Evolutionary conservation across 192 early-diverging fungal genomes (phyloP), one percentile per base, ranked within the genome.

Genomic region (Rhizophagus clarus): DNA sequence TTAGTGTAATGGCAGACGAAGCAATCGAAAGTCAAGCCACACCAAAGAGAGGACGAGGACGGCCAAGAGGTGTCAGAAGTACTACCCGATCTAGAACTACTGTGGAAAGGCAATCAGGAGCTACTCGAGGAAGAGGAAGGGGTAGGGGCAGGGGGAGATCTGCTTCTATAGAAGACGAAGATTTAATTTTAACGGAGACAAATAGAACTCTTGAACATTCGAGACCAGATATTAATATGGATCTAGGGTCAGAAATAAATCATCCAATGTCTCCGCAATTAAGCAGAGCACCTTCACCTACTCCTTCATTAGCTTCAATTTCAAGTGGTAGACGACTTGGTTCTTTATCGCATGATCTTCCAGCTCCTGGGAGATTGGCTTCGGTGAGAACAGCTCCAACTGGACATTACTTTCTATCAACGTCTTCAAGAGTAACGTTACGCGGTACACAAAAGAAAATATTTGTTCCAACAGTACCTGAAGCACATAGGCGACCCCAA

Each of bases 401-500:
- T 31, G 62, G 74, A 31, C 74, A 64, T 62, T 64, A 72, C 24
- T 72, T 72, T 72, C 22, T 72, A 72, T 45, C 71, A 72, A 72
- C 71, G 15, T 72, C 71, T 56, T 72, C 71, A 72, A 72, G 71
- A 29, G 71, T 72, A 17, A 72, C 71, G 15, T 29, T 72, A 29
- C 71, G 71, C 51, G 71, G 71, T 29, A 72, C 71, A 24, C 71
- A 72, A 51, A 45, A 34, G 28, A 72, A 49, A 45, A 72, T 15
- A 26, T 72, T 72, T 49, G 71, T 72, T 20, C 71, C 71, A 2
- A 49, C 71, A 22, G 45, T 72, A 47, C 71, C 71, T 26, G 40
- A 49, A 72, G 71, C 71, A n/a, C 71, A 72, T 60, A 60, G 29
- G 3, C 12, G 28, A 3, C 32, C 62, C 14, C 67, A 60, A 70